Conservation (phyloP, 2,329 filamentous ascomycete genomes). For the Trichoderma cornu-damae region DNA sequence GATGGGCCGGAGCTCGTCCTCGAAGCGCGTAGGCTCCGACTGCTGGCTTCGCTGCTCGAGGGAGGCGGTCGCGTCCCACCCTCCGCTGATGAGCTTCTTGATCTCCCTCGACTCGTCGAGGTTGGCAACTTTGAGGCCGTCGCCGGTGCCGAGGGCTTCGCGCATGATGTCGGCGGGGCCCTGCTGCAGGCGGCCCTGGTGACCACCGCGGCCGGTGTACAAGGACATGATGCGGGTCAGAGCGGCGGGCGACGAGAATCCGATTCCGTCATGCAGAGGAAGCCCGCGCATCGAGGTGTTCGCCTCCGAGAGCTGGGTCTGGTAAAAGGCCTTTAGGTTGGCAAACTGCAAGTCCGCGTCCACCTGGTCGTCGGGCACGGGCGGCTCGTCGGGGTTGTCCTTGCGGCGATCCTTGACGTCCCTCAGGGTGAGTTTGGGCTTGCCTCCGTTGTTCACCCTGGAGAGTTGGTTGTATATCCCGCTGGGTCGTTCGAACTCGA, state of each 20-base stretch:
- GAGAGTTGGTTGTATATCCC: slow-evolving; percentile 77
- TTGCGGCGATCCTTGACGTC: slow-evolving; percentile 50
- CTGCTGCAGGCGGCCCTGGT: slow-evolving; percentile 60
- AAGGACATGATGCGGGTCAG: slow-evolving; percentile 86
- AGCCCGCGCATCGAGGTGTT: slow-evolving; percentile 48
- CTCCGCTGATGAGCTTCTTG: slow-evolving; percentile 51
- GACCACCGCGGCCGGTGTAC: slow-evolving; percentile 63
- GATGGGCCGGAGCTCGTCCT: slow-evolving; percentile 71
- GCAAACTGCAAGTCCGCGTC: slow-evolving; percentile 67
- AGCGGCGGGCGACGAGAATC: slow-evolving; percentile 71
- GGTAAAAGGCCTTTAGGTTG: slow-evolving; percentile 75
- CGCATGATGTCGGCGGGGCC: slow-evolving; percentile 69
- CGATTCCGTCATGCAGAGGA: slow-evolving; percentile 37
- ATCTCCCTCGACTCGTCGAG: slow-evolving; percentile 60
- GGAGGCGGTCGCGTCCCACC: slow-evolving; percentile 59
- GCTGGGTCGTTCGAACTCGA: slow-evolving; percentile 84
- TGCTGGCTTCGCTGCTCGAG: slow-evolving; percentile 46
- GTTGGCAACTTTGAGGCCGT: slow-evolving; percentile 63
- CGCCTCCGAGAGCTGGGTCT: slow-evolving; percentile 64
- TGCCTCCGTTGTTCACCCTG: slow-evolving; percentile 61
- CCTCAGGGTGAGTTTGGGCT: slow-evolving; percentile 45
- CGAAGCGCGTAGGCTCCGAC: slow-evolving; percentile 56
- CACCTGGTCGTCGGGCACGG: slow-evolving; percentile 42
- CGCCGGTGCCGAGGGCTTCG: slow-evolving; percentile 64
- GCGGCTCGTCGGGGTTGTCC: slow-evolving; percentile 37